A percentile compares a stretch with the other conserved stretches of the same genome.
These are phyloP conservation scores for Chlorella ohadii DNA, from an alignment of 139 green algal species.

Conservation along the genomic window DNA sequence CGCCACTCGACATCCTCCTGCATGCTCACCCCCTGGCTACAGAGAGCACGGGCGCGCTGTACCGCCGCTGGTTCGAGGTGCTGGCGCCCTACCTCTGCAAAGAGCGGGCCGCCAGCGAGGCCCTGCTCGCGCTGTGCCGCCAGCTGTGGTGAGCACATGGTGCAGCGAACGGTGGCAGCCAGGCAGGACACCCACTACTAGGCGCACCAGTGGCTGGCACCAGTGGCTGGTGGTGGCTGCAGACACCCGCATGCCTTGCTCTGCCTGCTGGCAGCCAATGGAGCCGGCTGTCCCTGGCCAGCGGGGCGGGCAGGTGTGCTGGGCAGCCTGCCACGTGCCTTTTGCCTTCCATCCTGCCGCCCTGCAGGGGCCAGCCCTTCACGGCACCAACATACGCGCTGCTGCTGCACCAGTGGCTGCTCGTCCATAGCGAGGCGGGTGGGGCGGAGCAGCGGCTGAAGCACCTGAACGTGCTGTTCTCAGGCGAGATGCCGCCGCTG, in stretches of 20 bases:
- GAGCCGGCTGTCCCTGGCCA: too few relatives aligned
- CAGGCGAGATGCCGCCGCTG: conserved; percentile 48
- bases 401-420: conserved; percentile 83
- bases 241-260: too few relatives aligned
- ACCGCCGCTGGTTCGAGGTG: conserved; percentile 66
- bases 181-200: too few relatives aligned
- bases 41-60: conserved; percentile 37
- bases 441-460: conserved; percentile 73
- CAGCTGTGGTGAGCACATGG: conserved; percentile 54
- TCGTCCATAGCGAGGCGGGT: conserved; percentile 62
- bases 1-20: too few relatives aligned
- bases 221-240: too few relatives aligned
- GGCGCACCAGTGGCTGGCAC: too few relatives aligned
- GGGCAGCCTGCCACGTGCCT: too few relatives aligned
- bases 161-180: too few relatives aligned
- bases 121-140: conserved; percentile 74
- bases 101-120: conserved; percentile 53
- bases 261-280: too few relatives aligned
- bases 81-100: conserved; percentile 73
- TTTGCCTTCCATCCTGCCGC: too few relatives aligned
- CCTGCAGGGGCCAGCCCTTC: conserved; percentile 66
- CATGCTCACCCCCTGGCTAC: too few relatives aligned
- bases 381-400: conserved; percentile 76
- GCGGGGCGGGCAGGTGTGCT: too few relatives aligned
- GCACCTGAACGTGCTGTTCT: conserved; percentile 80